phyloP scores from a whole-genome alignment of 164 flowering plant genomes.

The Vitis cinerea region DNA sequence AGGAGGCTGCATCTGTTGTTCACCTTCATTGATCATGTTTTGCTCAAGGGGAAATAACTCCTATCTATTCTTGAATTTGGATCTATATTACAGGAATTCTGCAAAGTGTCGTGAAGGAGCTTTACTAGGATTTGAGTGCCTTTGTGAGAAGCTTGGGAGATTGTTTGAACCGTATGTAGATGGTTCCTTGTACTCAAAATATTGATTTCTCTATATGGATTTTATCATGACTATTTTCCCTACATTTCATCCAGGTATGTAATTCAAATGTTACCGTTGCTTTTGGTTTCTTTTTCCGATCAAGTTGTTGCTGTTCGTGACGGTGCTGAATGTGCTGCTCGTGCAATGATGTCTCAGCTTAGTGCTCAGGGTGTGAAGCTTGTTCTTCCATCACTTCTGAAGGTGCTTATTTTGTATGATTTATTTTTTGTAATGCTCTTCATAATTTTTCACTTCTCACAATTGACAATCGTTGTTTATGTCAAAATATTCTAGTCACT shows the following conservation, averaged over 20 bases:
- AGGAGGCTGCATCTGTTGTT: too few species aligned
- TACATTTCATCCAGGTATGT: constrained; percentile 66
- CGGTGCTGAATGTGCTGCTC: constrained; percentile 99
- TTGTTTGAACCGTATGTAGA: constrained; percentile 93
- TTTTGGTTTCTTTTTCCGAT: constrained; percentile 93
- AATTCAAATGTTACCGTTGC: constrained; percentile 86
- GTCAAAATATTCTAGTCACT: too few species aligned
- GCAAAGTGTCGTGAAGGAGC: constrained; percentile 98
- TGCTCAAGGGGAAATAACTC: too few species aligned
- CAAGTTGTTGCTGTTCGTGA: constrained; percentile 98
- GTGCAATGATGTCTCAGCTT: constrained; percentile 99
- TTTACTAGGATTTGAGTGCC: constrained; percentile 90
- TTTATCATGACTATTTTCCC: constrained; percentile 11
- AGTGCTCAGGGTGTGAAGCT: constrained; percentile 97
- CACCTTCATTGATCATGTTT: too few species aligned
- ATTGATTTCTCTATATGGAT: not conserved
- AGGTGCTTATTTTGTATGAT: constrained; percentile 39
- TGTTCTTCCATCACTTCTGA: constrained; percentile 94
- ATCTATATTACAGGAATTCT: constrained; percentile 55
- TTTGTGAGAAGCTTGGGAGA: constrained; percentile 92
- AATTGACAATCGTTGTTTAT: too few species aligned
- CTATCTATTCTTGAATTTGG: too few species aligned
- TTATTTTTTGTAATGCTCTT: not conserved
- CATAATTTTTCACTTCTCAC: not conserved
- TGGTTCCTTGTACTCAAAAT: not conserved